These are phyloP conservation scores for Ceratobasidium sp. DNA, from an alignment of 1,284 basidiomycete species.

Conservation along the genomic window DNA sequence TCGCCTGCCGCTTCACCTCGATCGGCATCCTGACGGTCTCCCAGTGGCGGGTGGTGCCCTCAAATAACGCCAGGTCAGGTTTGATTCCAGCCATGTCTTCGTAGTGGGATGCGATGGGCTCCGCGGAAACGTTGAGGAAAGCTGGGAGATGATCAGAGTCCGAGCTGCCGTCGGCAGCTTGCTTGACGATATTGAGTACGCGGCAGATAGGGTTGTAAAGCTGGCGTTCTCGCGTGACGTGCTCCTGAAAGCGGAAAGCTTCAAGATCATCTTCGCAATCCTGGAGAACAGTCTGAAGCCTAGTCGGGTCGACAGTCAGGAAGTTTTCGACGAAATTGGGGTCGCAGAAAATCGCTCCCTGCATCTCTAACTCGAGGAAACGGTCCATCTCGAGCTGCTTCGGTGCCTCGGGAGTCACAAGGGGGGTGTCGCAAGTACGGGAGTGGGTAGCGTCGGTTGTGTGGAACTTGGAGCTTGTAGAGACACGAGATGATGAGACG, in stretches of 20 bases:
- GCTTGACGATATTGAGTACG: constrained; percentile 17
- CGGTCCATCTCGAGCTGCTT: constrained; percentile 13
- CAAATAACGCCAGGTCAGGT: constrained; percentile 22
- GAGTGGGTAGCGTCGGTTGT: not conserved
- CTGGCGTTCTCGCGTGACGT: not conserved
- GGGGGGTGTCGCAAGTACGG: not conserved
- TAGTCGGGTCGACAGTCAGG: constrained; percentile 7
- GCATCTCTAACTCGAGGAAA: constrained; percentile 20
- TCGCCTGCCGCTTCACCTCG: constrained; percentile 6
- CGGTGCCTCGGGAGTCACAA: not conserved
- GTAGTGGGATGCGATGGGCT: not conserved
- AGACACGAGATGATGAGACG: not conserved
- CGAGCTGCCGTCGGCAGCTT: not conserved
- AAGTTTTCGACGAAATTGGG: constrained; percentile 21
- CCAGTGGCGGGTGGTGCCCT: constrained; percentile 9
- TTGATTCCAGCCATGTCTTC: constrained; percentile 5
- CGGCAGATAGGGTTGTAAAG: not conserved
- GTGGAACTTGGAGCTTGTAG: not conserved
- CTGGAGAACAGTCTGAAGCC: not conserved
- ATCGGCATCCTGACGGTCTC: constrained; percentile 28
- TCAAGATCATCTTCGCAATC: not conserved
- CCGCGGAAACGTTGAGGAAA: not conserved
- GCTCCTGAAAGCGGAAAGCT: not conserved
- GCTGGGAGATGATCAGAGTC: not conserved
- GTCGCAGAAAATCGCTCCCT: constrained; percentile 16